A percentile compares a stretch with the other conserved stretches of the same genome.
Evolutionary conservation across 768 basidiomycete genomes (phyloP).

Genomic region (Lactarius deliciosus): DNA sequence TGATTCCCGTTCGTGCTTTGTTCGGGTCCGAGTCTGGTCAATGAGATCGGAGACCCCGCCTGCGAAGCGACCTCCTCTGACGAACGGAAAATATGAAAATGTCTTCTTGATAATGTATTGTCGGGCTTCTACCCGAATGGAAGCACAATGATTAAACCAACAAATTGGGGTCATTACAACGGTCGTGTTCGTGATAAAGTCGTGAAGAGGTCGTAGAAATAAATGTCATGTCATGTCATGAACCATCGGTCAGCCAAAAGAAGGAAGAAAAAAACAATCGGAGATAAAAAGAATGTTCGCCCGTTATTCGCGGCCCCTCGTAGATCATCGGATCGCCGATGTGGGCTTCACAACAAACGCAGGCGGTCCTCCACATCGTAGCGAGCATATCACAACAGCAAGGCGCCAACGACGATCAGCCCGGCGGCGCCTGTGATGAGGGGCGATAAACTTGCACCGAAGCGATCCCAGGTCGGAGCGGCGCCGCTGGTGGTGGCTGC

Average conservation of each 20-base stretch:
- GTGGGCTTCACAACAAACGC: neutral
- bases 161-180: slow-evolving; percentile 3
- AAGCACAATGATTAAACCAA: neutral
- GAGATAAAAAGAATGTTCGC: neutral
- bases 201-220: slow-evolving; percentile 25
- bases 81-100: neutral
- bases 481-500: neutral
- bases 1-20: neutral
- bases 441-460: neutral
- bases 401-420: slow-evolving; percentile 4
- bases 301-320: neutral
- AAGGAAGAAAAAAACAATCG: neutral
- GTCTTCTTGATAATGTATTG: neutral
- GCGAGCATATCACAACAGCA: neutral
- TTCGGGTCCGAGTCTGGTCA: neutral
- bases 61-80: neutral
- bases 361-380: neutral
- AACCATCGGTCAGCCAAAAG: neutral
- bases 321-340: neutral
- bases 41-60: neutral
- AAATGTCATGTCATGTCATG: slow-evolving; percentile 28
- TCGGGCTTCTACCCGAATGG: neutral
- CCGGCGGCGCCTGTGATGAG: neutral
- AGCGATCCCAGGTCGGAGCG: neutral
- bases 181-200: slow-evolving; percentile 19